Evolutionary conservation across 2,329 filamentous ascomycete species (phyloP).

Genomic region (Colletotrichum sp.): DNA sequence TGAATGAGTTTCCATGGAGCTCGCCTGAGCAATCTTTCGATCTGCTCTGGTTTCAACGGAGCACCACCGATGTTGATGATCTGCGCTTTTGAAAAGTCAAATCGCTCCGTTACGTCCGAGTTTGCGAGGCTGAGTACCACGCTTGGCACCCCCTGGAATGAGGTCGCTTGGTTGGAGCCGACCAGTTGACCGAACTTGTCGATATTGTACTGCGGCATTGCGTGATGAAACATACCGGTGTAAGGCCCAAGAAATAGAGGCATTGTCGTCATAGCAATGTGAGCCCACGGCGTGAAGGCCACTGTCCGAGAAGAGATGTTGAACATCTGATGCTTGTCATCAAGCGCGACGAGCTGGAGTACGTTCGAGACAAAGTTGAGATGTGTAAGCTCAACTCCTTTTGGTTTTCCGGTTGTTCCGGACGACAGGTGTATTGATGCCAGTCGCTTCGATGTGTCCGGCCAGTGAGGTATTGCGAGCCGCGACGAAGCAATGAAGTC

Average conservation of each 20-base stretch:
- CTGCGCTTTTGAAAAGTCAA: slow-evolving; percentile 41
- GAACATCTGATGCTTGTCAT: slow-evolving; percentile 34
- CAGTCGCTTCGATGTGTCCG: slow-evolving; percentile 35
- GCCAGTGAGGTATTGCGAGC: slow-evolving; percentile 40
- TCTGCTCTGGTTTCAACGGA: slow-evolving; percentile 38
- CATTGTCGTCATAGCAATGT: slow-evolving; percentile 49
- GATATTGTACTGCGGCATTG: slow-evolving; percentile 43
- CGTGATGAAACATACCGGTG: slow-evolving; percentile 48
- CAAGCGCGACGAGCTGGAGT: slow-evolving; percentile 40
- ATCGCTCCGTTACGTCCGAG: slow-evolving; percentile 35
- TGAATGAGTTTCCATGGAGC: slow-evolving; percentile 44
- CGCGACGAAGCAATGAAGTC: slow-evolving; percentile 34
- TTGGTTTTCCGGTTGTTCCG: slow-evolving; percentile 89
- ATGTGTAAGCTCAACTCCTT: slow-evolving; percentile 89
- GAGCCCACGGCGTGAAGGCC: slow-evolving; percentile 47
- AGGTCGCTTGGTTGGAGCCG: slow-evolving; percentile 38
- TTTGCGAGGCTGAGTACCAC: slow-evolving; percentile 42
- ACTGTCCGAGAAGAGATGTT: slow-evolving; percentile 37
- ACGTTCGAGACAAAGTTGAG: slow-evolving; percentile 79
- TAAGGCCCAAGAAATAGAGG: slow-evolving; percentile 48
- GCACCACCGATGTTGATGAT: slow-evolving; percentile 41
- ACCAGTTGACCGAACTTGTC: slow-evolving; percentile 39
- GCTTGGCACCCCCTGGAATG: slow-evolving; percentile 44
- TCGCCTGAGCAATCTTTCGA: slow-evolving; percentile 31
- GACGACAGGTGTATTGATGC: slow-evolving; percentile 42